Conservation (phyloP, 805 yeast genomes). For the Hanseniaspora singularis region DNA sequence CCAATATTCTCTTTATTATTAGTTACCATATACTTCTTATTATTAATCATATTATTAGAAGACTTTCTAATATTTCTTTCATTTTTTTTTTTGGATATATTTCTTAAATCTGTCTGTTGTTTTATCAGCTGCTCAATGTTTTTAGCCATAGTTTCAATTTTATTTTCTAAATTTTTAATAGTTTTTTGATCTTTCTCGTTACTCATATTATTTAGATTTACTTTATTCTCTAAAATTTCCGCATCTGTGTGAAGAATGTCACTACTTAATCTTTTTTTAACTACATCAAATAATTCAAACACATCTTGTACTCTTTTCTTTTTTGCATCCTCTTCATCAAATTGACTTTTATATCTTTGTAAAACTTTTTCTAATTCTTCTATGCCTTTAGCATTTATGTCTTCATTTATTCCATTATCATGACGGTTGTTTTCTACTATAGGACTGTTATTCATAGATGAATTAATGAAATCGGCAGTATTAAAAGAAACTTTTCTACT, state of each 20-base stretch:
- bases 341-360: background rate
- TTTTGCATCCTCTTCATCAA: conserved; percentile 10
- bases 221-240: background rate
- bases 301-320: conserved; percentile 7
- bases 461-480: too few species aligned
- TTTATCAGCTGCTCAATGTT: conserved; percentile 6
- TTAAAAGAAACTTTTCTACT: too few species aligned
- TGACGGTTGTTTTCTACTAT: too few species aligned
- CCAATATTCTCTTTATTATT: background rate
- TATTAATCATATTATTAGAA: too few species aligned
- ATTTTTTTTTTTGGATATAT: background rate
- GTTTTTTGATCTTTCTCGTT: too few species aligned
- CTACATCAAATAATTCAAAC: conserved; percentile 1
- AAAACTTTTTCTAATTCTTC: conserved; percentile 6
- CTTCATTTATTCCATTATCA: background rate
- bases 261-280: conserved; percentile 1
- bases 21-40: background rate
- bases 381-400: background rate
- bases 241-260: background rate
- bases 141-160: background rate
- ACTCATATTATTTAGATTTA: background rate
- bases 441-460: too few species aligned
- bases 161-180: too few species aligned
- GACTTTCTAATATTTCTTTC: background rate
- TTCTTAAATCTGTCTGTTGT: background rate